Conservation (phyloP, 768 basidiomycete genomes). For the Lactarius hengduanensis region DNA sequence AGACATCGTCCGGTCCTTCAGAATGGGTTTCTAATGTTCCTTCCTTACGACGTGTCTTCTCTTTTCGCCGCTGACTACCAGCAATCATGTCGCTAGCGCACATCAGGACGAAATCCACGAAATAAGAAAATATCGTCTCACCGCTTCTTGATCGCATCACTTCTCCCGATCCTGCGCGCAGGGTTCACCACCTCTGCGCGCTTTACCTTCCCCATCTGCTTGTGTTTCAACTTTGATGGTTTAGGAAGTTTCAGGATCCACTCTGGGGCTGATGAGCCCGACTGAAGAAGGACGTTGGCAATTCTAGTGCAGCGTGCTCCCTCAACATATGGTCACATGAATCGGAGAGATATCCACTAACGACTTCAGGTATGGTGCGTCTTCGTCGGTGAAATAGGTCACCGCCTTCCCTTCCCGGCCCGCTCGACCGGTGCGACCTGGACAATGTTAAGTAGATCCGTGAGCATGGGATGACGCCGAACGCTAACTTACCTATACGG, state of each 20-base stretch:
- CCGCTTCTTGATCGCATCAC: slow-evolving; percentile 74
- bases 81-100: slow-evolving; percentile 29
- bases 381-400: slow-evolving; percentile 94
- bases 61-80: slow-evolving; percentile 52
- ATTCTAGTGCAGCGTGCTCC: slow-evolving; percentile 50
- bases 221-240: slow-evolving; percentile 86
- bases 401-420: slow-evolving; percentile 90
- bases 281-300: slow-evolving; percentile 93
- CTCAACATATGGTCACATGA: slow-evolving; percentile 17
- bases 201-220: slow-evolving; percentile 80
- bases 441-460: slow-evolving; percentile 18
- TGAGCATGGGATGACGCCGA: neutral
- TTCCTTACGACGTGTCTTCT: slow-evolving; percentile 52
- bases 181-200: slow-evolving; percentile 73
- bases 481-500: slow-evolving; percentile 66
- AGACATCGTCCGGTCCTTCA: slow-evolving; percentile 7
- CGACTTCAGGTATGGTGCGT: slow-evolving; percentile 90
- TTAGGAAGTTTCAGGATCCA: slow-evolving; percentile 96
- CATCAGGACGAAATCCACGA: slow-evolving; percentile 16
- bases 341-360: slow-evolving; percentile 37
- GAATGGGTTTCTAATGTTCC: neutral
- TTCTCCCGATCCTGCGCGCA: slow-evolving; percentile 65
- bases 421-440: slow-evolving; percentile 92
- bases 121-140: slow-evolving; percentile 32
- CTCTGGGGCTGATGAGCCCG: slow-evolving; percentile 86